Percentiles rank a stretch among this genome's conserved stretches.
These are phyloP conservation scores for Linderniella brevidens DNA, from an alignment of 257 asterid genomes.

Conservation along the genomic window DNA sequence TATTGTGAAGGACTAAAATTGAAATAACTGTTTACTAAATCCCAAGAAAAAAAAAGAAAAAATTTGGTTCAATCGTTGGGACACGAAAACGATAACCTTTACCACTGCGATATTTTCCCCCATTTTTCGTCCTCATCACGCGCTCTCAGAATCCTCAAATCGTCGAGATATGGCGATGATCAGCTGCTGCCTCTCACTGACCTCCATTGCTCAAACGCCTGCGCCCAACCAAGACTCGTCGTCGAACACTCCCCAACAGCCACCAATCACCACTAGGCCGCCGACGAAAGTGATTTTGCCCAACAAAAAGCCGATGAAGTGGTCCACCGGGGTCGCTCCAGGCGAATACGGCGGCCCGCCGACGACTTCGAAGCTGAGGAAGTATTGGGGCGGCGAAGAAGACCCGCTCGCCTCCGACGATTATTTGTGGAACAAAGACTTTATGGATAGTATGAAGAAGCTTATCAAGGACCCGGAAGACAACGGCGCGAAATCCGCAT, in stretches of 20 bases:
- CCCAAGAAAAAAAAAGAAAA: too few relatives aligned
- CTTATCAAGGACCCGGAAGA: constrained; percentile 37
- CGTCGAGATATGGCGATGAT: constrained; percentile 22
- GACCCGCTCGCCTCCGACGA: constrained; percentile 83
- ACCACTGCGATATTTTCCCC: too few relatives aligned
- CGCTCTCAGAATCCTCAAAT: too few relatives aligned
- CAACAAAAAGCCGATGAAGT: constrained; percentile 64
- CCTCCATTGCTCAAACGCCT: constrained; percentile 37
- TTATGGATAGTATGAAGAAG: constrained; percentile 71
- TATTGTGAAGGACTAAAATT: too few relatives aligned
- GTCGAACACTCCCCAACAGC: constrained; percentile 17
- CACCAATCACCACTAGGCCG: constrained; percentile 17
- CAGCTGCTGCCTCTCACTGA: constrained; percentile 53
- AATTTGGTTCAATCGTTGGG: too few relatives aligned
- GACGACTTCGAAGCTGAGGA: constrained; percentile 70
- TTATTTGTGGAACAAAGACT: constrained; percentile 82
- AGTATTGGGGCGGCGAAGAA: constrained; percentile 72
- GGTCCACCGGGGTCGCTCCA: constrained; percentile 86
- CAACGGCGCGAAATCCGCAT: constrained; percentile 1
- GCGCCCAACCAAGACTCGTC: constrained; percentile 33
- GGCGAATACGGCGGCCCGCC: constrained; percentile 97
- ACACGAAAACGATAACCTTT: too few relatives aligned
- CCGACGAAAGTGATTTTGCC: constrained; percentile 74
- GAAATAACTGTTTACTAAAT: too few relatives aligned
- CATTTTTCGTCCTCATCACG: too few relatives aligned